Base-by-base conservation (phyloP, 2,329 filamentous ascomycete species). In the Trichocomaceae sp. region DNA sequence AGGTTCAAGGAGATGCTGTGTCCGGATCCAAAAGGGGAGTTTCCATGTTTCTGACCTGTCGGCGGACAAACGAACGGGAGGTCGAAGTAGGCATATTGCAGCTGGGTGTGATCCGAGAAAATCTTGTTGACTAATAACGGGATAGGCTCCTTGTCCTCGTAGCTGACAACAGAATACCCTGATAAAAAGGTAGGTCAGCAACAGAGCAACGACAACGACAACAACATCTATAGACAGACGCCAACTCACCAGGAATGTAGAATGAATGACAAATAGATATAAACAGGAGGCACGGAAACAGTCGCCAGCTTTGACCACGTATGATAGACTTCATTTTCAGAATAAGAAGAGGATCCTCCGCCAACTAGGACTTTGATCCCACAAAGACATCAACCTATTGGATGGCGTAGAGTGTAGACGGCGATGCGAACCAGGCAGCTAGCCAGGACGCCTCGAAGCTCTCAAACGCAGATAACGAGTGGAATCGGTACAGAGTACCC, bases 31-130 rank as follows among this genome's bases (percentile, higher is more conserved):
- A 91, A 79, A 17, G 83, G 82, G 5, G 83, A 83, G 37, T 85
- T 86, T 50, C 80, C 78, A 61, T 83, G 82, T 59, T 76, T 79
- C 58, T 82, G 78, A 49, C 87, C 87, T 8, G 84, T 87, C 1
- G 88, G 86, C 10, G 87, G 87, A 66, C 89, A 95, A 52, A 92
- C 87, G 69, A 95, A 95, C 7, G 90, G 89, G 1, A 95, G 83
- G 63, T 93, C 87, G 69, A 86, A 88, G 75, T 92, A 95, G 62
- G 89, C 89, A 81, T 90, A 95, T 70, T 95, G 89, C n/a, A 95
- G 77, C 69, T 93, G 86, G 7, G 88, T 93, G 64, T 88, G 85
- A 72, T 95, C 90, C 54, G 89, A 95, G 72, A 91, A 95, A 63
- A 91, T 85, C 71, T 95, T 95, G 76, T 95, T 95, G 60, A 93